Conservation (phyloP, 2,329 filamentous ascomycete species). For the Penicillium sp. region DNA sequence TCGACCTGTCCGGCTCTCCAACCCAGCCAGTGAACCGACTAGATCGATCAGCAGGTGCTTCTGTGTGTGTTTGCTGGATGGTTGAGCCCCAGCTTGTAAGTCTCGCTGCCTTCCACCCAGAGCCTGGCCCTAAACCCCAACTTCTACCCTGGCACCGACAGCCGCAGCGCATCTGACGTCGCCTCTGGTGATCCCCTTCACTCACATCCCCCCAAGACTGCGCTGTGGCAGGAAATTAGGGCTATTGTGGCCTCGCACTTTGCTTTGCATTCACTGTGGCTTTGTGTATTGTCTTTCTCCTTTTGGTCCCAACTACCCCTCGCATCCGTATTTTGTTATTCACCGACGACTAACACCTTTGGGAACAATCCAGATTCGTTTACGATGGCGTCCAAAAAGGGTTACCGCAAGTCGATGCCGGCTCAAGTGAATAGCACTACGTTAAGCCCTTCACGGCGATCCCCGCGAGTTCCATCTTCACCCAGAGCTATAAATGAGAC, state of each 20-base stretch:
- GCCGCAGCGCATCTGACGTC: constrained; percentile 19
- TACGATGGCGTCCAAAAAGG: constrained; percentile 23
- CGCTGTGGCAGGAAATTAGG: too few species aligned
- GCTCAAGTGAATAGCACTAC: constrained; percentile 12
- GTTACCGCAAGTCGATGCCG: constrained; percentile 19
- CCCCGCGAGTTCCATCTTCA: constrained; percentile 13
- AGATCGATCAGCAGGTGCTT: neutral
- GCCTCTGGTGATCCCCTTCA: constrained; percentile 5
- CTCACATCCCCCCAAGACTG: too few species aligned
- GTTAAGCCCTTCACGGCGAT: constrained; percentile 20
- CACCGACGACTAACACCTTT: neutral
- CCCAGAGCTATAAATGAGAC: constrained; percentile 7
- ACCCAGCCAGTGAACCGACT: neutral
- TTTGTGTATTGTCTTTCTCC: constrained; percentile 2
- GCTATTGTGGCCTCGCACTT: too few species aligned
- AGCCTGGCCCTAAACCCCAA: constrained; percentile 16
- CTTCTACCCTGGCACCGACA: constrained; percentile 13
- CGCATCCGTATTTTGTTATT: constrained; percentile 1
- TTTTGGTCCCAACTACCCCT: neutral
- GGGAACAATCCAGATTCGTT: neutral
- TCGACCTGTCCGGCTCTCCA: neutral
- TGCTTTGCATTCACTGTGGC: too few species aligned
- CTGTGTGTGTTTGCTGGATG: neutral
- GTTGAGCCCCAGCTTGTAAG: constrained; percentile 8
- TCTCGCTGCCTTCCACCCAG: constrained; percentile 2